Evolutionary conservation across 2,329 filamentous ascomycete species (phyloP).

Genomic region (Diplodia mutila): DNA sequence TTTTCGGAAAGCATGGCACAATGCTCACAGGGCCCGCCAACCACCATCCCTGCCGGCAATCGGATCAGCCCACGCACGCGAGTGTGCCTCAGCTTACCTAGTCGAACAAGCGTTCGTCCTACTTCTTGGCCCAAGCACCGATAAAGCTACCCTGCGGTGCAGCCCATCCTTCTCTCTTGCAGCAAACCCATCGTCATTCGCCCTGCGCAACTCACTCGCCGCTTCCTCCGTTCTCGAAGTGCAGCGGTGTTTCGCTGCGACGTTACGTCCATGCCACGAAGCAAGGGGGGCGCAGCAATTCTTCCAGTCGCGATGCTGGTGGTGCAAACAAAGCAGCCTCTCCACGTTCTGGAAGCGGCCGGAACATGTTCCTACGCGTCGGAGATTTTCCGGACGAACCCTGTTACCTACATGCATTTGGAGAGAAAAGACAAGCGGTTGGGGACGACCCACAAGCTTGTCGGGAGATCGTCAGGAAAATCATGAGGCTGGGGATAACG

Average conservation of each 20-base stretch:
- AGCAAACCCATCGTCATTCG: no score
- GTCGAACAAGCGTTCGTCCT: not conserved
- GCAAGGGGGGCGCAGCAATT: not conserved
- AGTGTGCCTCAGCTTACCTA: no score
- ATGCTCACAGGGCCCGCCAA: not conserved
- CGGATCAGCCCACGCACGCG: slow-evolving; percentile 20
- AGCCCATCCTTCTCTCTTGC: not conserved
- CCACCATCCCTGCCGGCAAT: not conserved
- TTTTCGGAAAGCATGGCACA: not conserved
- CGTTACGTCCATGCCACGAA: slow-evolving; percentile 2
- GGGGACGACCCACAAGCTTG: not conserved
- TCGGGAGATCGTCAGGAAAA: not conserved
- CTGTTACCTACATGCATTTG: no score
- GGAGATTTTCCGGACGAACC: not conserved
- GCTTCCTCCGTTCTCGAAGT: not conserved
- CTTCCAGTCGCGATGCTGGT: no score
- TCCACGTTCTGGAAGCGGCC: slow-evolving; percentile 19
- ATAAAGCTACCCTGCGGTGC: slow-evolving; percentile 1
- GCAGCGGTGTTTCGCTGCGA: not conserved
- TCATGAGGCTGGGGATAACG: not conserved
- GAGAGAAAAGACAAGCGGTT: not conserved
- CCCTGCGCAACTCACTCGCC: no score
- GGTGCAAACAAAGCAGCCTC: no score
- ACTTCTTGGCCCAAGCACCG: not conserved
- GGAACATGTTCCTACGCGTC: not conserved